Base-by-base conservation (phyloP, 139 green algal species). In the Spirogloea muscicola region DNA sequence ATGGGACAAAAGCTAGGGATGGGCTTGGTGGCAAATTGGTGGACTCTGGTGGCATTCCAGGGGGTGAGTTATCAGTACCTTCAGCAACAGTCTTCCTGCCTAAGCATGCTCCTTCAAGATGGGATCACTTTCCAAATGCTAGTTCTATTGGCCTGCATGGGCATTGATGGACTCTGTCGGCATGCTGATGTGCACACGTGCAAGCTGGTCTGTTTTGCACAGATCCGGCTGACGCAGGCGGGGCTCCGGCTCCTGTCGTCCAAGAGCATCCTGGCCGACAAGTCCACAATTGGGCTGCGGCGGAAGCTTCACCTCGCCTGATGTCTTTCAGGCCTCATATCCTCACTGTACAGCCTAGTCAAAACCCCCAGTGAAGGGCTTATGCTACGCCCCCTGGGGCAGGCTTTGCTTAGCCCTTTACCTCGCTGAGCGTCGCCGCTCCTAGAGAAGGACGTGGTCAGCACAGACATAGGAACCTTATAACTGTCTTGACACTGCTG, bases 11-110 rank as follows among this genome's bases (percentile, higher is more conserved):
- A 34, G 21, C 4, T 61, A 10, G 37, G 38, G 49, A 60, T 62
- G 62, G 62, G 62, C 4, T 4, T 72, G 3, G 62, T 72, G 33
- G 29, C 62, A 62, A 72, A 72, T 62, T 72, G 62, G 62, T 72
- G 62, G 62, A 72, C 37, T 13, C 62, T 72, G 7, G 62, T 72
- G 27, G 4, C 34, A 6, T 72, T 72, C 62, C 62, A 72, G 9
- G 5, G 58, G 3, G 62, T 72, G 3, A 72, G 62, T 72, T 68
- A 13, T 16, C 55, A 41, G 27, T 13, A 64, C 13, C 13, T 64
- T 9, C 31, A 10, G 10, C 55, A 10, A 41, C 13, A 16, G 13
- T 38, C 55, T 27, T 21, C 13, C 55, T 13, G 29, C 31, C 33
- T 64, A 41, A 10, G 13, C 10, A 64, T 64, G 10, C 9, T 38